Base-by-base conservation (phyloP, 176 grass and related monocot genomes). In the Coix lacrymajobi region DNA sequence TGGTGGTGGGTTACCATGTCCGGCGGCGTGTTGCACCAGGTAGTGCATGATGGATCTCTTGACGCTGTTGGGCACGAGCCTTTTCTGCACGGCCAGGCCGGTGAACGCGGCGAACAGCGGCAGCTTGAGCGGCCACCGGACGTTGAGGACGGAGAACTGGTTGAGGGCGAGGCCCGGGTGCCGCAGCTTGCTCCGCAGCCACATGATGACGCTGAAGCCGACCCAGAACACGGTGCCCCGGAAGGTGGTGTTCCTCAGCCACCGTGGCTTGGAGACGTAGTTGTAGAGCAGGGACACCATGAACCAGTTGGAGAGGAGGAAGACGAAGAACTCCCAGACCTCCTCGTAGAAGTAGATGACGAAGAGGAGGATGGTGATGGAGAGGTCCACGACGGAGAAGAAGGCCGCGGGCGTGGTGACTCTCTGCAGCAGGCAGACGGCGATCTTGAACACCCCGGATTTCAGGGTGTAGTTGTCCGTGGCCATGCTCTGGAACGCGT, bases 271-370 rank as follows among this genome's bases (percentile, higher is more conserved):
- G 67, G 56, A 9, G 0, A 24, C 24, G 69, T 66, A 66, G 62
- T 22, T 38, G 41, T 12, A 76, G 30, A 84, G 0, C 25, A 85
- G 0, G 0, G 61, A 71, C 0, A 85, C 83, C 36, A 28, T 62
- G 75, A 85, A 12, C 83, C 83, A 85, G 26, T 85, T 34, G 36
- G 83, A 85, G 74, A 78, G 74, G 1, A 85, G 2, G 20, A 77
- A 78, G 12, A 71, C 37, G 19, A 62, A 1, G 28, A 85, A 3
- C 64, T 85, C 83, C 83, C 74, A 69, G 0, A 22, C 12, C 3
- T 85, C 83, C 83, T 78, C 75, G 29, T 61, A 85, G 26, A 79
- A 11, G 13, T 62, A 24, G 15, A 24, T 73, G 40, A 49, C 9
- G 8, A 73, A 73, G 0, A 73, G 70, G 0, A 73, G 15, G 8